Evolutionary conservation across 2,329 filamentous ascomycete genomes (phyloP).

Genomic region (Arthrobotrys entomopaga): DNA sequence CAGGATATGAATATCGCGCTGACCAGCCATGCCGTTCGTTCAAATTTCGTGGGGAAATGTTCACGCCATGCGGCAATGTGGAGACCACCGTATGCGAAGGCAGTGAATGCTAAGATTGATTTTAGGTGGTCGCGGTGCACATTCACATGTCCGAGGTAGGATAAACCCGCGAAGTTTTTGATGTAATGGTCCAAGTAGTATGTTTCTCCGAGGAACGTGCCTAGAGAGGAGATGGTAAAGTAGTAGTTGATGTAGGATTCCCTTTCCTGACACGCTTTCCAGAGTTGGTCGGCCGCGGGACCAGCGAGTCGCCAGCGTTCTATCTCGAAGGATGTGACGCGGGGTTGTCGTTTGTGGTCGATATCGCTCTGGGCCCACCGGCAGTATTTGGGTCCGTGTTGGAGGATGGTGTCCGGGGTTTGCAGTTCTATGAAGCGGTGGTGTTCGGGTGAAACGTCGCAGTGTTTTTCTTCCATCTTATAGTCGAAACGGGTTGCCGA

Average conservation of each 20-base stretch:
- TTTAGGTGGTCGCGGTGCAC: constrained; percentile 43
- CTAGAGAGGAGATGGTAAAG: constrained; percentile 41
- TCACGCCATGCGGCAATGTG: constrained; percentile 59
- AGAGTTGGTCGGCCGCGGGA: constrained; percentile 32
- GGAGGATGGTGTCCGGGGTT: constrained; percentile 22
- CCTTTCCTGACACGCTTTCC: constrained; percentile 27
- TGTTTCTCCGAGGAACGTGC: constrained; percentile 41
- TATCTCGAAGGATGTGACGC: constrained; percentile 32
- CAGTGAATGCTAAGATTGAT: constrained; percentile 45
- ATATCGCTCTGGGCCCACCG: constrained; percentile 43
- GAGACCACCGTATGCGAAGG: constrained; percentile 58
- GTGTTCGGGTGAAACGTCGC: constrained; percentile 23
- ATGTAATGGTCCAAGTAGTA: constrained; percentile 39
- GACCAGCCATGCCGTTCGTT: constrained; percentile 58
- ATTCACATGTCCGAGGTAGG: constrained; percentile 43
- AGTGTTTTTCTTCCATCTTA: constrained; percentile 41
- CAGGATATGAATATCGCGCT: constrained; percentile 53
- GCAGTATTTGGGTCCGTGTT: constrained; percentile 37
- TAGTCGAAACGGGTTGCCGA: constrained; percentile 42
- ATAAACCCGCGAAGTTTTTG: constrained; percentile 37
- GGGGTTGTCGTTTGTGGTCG: constrained; percentile 21
- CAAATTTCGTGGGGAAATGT: constrained; percentile 57
- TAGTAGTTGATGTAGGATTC: constrained; percentile 39
- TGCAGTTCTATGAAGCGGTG: constrained; percentile 34
- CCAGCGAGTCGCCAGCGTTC: constrained; percentile 41